Conservation (phyloP, 441 rosid species). For the Kokia cookei region DNA sequence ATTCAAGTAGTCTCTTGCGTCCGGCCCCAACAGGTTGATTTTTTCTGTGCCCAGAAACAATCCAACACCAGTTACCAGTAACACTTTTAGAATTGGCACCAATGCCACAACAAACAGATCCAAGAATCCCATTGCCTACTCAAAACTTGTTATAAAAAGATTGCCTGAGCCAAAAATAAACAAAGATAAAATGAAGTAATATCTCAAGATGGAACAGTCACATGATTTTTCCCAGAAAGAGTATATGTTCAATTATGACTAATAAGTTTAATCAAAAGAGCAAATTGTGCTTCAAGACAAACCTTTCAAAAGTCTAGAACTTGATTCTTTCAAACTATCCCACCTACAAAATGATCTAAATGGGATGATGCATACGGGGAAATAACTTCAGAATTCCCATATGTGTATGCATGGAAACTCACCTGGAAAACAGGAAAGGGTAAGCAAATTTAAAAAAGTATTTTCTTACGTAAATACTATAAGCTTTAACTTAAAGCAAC, state of each 20-base stretch:
- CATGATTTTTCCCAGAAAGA: neutral
- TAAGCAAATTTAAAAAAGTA: neutral
- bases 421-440: neutral
- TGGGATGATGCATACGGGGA: neutral
- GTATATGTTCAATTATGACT: neutral
- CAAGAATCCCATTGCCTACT: slow-evolving; percentile 28
- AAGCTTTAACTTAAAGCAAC: neutral
- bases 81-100: slow-evolving; percentile 34
- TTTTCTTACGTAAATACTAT: no score
- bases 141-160: neutral
- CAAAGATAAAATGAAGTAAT: neutral
- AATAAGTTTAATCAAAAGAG: neutral
- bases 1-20: neutral
- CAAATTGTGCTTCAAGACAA: neutral
- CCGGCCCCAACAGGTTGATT: neutral
- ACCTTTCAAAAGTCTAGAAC: neutral
- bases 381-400: neutral
- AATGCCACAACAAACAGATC: slow-evolving; percentile 36
- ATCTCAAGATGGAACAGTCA: neutral
- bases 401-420: neutral
- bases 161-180: neutral
- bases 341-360: no score
- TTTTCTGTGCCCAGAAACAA: slow-evolving; percentile 29
- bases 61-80: slow-evolving; percentile 37
- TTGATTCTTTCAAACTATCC: neutral